These are phyloP conservation scores for Pogostemon cablin DNA, from an alignment of 257 asterid species.

Conservation along the genomic window DNA sequence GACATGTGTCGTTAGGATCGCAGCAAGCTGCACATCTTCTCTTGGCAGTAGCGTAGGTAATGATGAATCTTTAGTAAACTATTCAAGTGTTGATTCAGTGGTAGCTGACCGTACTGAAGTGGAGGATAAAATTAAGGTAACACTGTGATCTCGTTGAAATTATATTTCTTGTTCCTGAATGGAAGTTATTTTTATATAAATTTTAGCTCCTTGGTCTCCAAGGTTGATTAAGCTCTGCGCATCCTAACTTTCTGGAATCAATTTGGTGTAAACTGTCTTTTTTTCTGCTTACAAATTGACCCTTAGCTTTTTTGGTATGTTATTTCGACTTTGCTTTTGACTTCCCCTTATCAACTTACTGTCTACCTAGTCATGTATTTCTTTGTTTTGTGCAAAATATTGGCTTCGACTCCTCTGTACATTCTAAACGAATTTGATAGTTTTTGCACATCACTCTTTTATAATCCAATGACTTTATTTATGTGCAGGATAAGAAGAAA, in stretches of 20 bases:
- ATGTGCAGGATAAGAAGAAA: slow-evolving; percentile 72
- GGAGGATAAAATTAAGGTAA: slow-evolving; percentile 57
- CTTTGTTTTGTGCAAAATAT: slow-evolving; percentile 12
- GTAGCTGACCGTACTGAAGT: slow-evolving; percentile 44
- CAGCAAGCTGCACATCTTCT: slow-evolving; percentile 68
- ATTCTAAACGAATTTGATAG: slow-evolving; percentile 3
- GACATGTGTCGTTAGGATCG: slow-evolving; percentile 66
- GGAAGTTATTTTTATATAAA: not conserved
- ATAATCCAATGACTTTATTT: slow-evolving; percentile 26
- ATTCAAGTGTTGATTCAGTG: slow-evolving; percentile 36
- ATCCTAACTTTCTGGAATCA: not conserved
- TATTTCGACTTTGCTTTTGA: not conserved
- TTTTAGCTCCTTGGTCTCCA: slow-evolving; percentile 14
- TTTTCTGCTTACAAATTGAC: not conserved
- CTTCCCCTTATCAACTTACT: not conserved
- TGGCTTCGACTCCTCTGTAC: slow-evolving; percentile 16
- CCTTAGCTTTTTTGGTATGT: not conserved
- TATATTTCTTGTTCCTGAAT: slow-evolving; percentile 12
- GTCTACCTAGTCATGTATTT: not conserved
- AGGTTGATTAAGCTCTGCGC: not conserved
- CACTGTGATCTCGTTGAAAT: slow-evolving; percentile 22
- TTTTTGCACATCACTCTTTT: not conserved
- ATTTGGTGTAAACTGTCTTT: slow-evolving; percentile 20
- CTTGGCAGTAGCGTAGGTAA: slow-evolving; percentile 41
- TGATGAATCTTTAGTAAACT: slow-evolving; percentile 33